phyloP scores from a whole-genome alignment of 2,329 filamentous ascomycete genomes.

The Xylaria polymorpha region DNA sequence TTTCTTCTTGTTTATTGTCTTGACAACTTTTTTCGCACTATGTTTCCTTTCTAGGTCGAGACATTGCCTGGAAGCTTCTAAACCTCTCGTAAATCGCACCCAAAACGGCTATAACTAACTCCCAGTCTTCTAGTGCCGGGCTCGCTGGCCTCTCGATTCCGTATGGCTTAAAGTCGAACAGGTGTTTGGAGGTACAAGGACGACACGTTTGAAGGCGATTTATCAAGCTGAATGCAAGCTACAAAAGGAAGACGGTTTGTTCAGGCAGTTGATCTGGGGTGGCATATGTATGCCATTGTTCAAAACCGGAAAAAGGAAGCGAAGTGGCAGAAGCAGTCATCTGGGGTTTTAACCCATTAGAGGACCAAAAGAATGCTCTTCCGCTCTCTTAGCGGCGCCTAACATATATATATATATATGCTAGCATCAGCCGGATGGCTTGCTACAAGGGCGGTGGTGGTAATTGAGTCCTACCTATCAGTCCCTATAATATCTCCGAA shows the following conservation, averaged over 20 bases:
- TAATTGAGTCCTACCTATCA: too few species aligned
- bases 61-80: too few species aligned
- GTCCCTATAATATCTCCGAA: too few species aligned
- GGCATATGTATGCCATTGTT: constrained; percentile 11
- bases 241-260: background rate
- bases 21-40: too few species aligned
- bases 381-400: background rate
- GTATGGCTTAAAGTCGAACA: constrained; percentile 23
- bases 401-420: background rate
- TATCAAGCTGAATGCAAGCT: constrained; percentile 17
- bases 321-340: background rate
- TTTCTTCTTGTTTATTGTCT: too few species aligned
- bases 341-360: background rate
- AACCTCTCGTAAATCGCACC: too few species aligned
- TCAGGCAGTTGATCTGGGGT: background rate
- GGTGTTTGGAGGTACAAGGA: constrained; percentile 14
- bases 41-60: too few species aligned
- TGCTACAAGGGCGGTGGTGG: background rate
- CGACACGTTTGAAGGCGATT: constrained; percentile 18
- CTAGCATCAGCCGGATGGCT: background rate
- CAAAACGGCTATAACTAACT: too few species aligned
- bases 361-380: background rate
- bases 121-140: background rate
- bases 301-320: background rate
- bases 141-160: constrained; percentile 21